These are phyloP conservation scores for Solanum boliviense DNA, from an alignment of 257 asterid genomes.

Conservation along the genomic window DNA sequence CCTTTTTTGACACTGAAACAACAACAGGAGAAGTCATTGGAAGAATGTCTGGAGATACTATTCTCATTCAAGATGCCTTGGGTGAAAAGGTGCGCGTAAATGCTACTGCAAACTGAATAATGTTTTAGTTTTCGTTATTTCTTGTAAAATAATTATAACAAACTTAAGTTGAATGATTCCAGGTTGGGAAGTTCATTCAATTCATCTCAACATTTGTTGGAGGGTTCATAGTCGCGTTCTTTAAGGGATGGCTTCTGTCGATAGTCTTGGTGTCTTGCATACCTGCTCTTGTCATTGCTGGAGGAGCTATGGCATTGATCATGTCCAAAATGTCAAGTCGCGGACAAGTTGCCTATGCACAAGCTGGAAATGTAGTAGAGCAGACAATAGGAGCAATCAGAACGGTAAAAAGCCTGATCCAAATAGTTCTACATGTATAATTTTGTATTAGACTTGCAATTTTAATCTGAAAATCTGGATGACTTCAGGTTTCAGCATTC, in stretches of 20 bases:
- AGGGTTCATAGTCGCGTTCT: constrained; percentile 48
- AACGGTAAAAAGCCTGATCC: constrained; percentile 22
- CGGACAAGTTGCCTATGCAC: constrained; percentile 48
- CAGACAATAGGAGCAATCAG: constrained; percentile 52
- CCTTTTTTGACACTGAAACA: constrained; percentile 56
- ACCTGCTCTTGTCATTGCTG: constrained; percentile 30
- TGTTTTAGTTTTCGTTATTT: neutral
- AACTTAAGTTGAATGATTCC: neutral
- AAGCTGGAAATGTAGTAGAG: constrained; percentile 52
- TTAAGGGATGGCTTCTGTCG: constrained; percentile 51
- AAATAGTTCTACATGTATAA: neutral
- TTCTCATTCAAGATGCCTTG: constrained; percentile 81
- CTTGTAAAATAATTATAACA: neutral
- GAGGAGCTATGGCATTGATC: constrained; percentile 29
- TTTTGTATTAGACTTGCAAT: neutral
- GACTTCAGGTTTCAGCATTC: constrained; percentile 52
- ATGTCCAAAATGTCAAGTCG: constrained; percentile 27
- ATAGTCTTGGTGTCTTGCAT: constrained; percentile 32
- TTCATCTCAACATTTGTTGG: constrained; percentile 41
- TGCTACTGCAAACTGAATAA: neutral
- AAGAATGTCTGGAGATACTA: constrained; percentile 55
- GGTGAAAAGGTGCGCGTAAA: constrained; percentile 52
- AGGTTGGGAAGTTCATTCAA: constrained; percentile 61
- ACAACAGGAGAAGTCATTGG: constrained; percentile 56
- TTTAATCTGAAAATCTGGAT: neutral